Percentiles rank a stretch among this genome's conserved stretches.
Conservation (phyloP, 1,139 yeast genomes). For the Blastobotrys buckinghamii region DNA sequence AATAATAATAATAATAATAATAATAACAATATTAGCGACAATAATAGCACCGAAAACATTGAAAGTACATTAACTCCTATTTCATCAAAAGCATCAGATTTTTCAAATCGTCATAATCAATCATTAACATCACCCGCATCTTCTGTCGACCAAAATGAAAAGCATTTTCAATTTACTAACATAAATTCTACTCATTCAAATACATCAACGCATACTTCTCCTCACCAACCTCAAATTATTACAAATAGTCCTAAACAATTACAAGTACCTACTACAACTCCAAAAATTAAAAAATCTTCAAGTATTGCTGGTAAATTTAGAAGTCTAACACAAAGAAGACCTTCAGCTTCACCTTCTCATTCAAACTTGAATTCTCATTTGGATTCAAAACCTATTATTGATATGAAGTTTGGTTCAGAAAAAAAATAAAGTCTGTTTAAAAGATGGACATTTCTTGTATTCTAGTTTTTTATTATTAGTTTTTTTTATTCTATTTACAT, state of each 20-base stretch:
- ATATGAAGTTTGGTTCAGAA: constrained; percentile 19
- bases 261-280: neutral
- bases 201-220: neutral
- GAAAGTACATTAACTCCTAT: constrained; percentile 8
- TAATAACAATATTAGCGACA: neutral
- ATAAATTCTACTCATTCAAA: neutral
- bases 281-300: constrained; percentile 7
- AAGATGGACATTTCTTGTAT: too few relatives aligned
- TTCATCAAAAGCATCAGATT: constrained; percentile 10
- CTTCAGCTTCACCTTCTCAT: neutral
- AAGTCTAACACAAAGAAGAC: constrained; percentile 7
- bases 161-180: constrained; percentile 3
- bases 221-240: neutral
- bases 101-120: constrained; percentile 2
- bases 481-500: neutral
- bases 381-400: constrained; percentile 15
- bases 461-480: too few relatives aligned
- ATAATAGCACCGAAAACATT: neutral
- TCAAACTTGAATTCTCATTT: neutral
- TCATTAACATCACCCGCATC: constrained; percentile 10
- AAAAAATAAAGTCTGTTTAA: neutral
- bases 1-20: neutral
- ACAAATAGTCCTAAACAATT: neutral
- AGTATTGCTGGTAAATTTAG: constrained; percentile 12
- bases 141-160: constrained; percentile 9